These are phyloP conservation scores for Penicillium turbatum DNA, from an alignment of 495 filamentous ascomycete species.

Conservation along the genomic window DNA sequence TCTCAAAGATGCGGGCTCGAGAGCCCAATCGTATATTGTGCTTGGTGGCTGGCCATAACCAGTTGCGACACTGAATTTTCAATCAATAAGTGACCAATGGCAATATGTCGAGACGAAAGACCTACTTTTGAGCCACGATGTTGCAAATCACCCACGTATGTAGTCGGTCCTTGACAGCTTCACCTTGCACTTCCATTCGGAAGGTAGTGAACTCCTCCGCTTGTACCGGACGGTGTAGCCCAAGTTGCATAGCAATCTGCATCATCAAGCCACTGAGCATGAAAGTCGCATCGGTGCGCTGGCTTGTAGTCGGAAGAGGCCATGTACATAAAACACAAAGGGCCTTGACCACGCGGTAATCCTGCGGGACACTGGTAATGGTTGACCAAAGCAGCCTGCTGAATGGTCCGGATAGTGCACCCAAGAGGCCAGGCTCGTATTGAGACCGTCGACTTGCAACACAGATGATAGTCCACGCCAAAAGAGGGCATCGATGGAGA, in stretches of 20 bases:
- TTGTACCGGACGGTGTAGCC: slow-evolving; percentile 84
- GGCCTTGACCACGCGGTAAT: slow-evolving; percentile 84
- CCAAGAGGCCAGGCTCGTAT: slow-evolving; percentile 63
- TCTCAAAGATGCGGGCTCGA: slow-evolving; percentile 58
- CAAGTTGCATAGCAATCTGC: slow-evolving; percentile 88
- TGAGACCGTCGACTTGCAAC: slow-evolving; percentile 74
- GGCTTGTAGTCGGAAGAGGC: slow-evolving; percentile 84
- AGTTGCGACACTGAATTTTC: slow-evolving; percentile 63
- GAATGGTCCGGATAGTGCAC: slow-evolving; percentile 65
- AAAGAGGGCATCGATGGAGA: slow-evolving; percentile 65
- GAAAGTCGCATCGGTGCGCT: slow-evolving; percentile 81
- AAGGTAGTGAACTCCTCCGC: slow-evolving; percentile 87
- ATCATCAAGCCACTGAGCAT: slow-evolving; percentile 91
- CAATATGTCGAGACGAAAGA: neutral
- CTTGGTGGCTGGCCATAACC: slow-evolving; percentile 86
- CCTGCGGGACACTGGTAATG: slow-evolving; percentile 75
- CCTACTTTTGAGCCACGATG: slow-evolving; percentile 75
- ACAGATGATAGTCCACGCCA: slow-evolving; percentile 84
- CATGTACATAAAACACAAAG: slow-evolving; percentile 87
- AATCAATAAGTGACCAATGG: slow-evolving; percentile 3
- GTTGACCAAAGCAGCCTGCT: slow-evolving; percentile 76
- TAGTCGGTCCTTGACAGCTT: slow-evolving; percentile 79
- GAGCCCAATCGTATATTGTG: slow-evolving; percentile 81
- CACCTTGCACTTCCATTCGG: slow-evolving; percentile 73
- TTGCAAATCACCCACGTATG: slow-evolving; percentile 92